Conservation (phyloP, 495 filamentous ascomycete species). For the Lineolata rhizophorae region DNA sequence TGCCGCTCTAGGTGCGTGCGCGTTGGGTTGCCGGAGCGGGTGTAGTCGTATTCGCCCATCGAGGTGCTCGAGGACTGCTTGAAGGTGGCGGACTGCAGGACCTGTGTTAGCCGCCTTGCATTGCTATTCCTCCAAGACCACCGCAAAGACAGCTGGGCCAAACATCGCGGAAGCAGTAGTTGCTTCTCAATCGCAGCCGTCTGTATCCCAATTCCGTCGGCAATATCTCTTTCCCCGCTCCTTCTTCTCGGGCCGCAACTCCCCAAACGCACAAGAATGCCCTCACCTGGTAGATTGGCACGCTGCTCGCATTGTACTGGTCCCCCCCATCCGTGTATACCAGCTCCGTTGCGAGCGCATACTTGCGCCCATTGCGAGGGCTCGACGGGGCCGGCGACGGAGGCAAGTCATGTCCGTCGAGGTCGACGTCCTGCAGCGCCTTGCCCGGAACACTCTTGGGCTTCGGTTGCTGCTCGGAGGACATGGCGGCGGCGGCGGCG, state of each 20-base stretch:
- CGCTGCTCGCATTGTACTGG: conserved; percentile 85
- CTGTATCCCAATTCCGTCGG: no score
- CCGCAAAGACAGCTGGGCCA: no score
- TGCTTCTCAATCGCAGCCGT: no score
- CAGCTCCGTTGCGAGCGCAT: conserved; percentile 84
- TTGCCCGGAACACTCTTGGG: no score
- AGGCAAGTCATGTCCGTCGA: conserved; percentile 77
- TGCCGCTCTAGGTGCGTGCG: conserved; percentile 91
- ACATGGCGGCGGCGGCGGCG: no score
- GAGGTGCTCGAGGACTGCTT: conserved; percentile 71
- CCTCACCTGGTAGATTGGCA: conserved; percentile 77
- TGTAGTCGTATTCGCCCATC: conserved; percentile 87
- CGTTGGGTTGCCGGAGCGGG: conserved; percentile 88
- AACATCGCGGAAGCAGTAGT: no score
- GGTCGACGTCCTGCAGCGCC: conserved; percentile 51
- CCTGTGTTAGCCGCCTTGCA: conserved; percentile 2
- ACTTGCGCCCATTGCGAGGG: conserved; percentile 60
- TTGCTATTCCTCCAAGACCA: no score
- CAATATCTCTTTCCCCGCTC: no score
- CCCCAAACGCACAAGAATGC: no score
- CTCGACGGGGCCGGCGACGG: conserved; percentile 89
- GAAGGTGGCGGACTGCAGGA: conserved; percentile 67
- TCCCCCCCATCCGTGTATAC: conserved; percentile 90
- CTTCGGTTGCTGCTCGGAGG: no score
- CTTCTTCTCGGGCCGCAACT: no score